Evolutionary conservation across 176 grass and related monocot genomes (phyloP).

Genomic region (barley (Hordeum vulgare)): MorexV3_pseudomolecules_assembly NC_058522.1:28278589-28279088

Average conservation of each 20-base stretch:
- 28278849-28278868: conserved; percentile 6
- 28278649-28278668: background rate
- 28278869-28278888: background rate
- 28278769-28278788: conserved; percentile 54
- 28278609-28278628: background rate
- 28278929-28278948: conserved; percentile 77
- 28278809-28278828: conserved; percentile 95
- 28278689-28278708: background rate
- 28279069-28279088: conserved; percentile 27
- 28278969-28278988: conserved; percentile 56
- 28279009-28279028: conserved; percentile 13
- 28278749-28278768: background rate
- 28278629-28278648: background rate
- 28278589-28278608: background rate
- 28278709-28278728: background rate
- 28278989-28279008: conserved; percentile 48
- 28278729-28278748: background rate
- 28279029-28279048: conserved; percentile 52
- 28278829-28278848: conserved; percentile 15
- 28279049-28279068: background rate
- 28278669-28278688: background rate
- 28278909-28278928: conserved; percentile 73
- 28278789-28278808: conserved; percentile 89
- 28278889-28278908: conserved; percentile 55
- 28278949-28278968: conserved; percentile 77